Base-by-base conservation (phyloP, 2,329 filamentous ascomycete species). In the Fusarium illudens region DNA sequence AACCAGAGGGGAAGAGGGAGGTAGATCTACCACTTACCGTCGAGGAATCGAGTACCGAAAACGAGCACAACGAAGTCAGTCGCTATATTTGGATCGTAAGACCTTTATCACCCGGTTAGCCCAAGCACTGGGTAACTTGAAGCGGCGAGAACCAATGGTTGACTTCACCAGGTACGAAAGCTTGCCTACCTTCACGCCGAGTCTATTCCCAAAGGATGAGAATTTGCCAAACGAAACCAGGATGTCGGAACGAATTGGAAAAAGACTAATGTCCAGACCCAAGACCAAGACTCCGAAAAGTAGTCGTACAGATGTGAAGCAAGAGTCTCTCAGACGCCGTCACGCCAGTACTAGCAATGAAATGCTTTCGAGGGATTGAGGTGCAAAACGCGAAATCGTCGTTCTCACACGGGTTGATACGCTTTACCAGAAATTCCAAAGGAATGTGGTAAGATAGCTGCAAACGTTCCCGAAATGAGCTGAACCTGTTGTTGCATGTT, bases 401-500 rank as follows among this genome's bases (percentile, higher is more conserved):
- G 71, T 73, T 70, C 67, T 69, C 58, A 75, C 68, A 62, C 67
- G 60, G 71, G 70, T 64, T 51, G 57, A 60, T 75, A 71, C 73
- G 78, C 73, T 76, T 75, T 78, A 79, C 75, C 77, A 74, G 71
- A 68, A 72, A 79, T 79, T 78, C 76, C 75, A 68, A 79, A 78
- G 78, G 77, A 79, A 77, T 74, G 77, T 79, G 76, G 75, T 77
- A 75, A 75, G 75, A 75, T 76, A 75, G 74, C 74, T 76, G 71
- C 55, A 76, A 77, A 77, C 75, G 76, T 78, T 80, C 75, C 77
- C 71, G 74, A 79, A 80, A 79, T 77, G 73, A 80, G 77, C 73
- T 77, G 75, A 80, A 80, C 78, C 79, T 80, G 53, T 22, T 3
- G 15, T n/a, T 34, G n/a, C 13, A 22, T 25, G 64, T 79, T 67